Conservation (phyloP, 2,329 filamentous ascomycete species). For the Xylariaceae sp. region DNA sequence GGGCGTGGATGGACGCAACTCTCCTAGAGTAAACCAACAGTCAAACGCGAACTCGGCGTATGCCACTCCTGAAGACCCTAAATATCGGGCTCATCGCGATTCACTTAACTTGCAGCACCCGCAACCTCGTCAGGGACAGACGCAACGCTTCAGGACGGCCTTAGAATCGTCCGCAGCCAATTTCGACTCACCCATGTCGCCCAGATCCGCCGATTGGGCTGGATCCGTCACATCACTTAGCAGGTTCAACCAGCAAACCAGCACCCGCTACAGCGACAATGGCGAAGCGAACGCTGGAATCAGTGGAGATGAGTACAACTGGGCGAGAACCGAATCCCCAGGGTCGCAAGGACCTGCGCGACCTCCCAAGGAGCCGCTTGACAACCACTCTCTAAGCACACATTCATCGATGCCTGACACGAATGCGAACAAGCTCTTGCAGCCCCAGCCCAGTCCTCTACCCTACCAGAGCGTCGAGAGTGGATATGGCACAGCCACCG, state of each 20-base stretch:
- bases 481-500: conserved; percentile 46
- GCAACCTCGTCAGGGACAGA: conserved; percentile 68
- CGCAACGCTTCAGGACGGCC: conserved; percentile 66
- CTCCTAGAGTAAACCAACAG: conserved; percentile 30
- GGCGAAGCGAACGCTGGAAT: conserved; percentile 34
- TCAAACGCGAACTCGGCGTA: conserved; percentile 48
- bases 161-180: conserved; percentile 68
- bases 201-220: conserved; percentile 57
- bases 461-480: conserved; percentile 53
- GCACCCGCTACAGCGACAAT: conserved; percentile 45
- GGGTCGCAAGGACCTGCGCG: conserved; percentile 46
- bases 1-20: conserved; percentile 23
- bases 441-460: conserved; percentile 49
- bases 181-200: conserved; percentile 57
- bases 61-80: conserved; percentile 61
- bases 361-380: conserved; percentile 59
- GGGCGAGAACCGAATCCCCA: conserved; percentile 39
- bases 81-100: conserved; percentile 77
- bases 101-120: conserved; percentile 75
- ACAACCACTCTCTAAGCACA: conserved; percentile 31
- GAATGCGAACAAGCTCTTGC: conserved; percentile 48
- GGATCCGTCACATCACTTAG: conserved; percentile 56
- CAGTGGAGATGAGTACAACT: conserved; percentile 40
- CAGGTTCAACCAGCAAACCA: conserved; percentile 43
- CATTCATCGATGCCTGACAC: conserved; percentile 44